These are phyloP conservation scores for Yarrowia sp. DNA, from an alignment of 805 yeast genomes.

Conservation along the genomic window DNA sequence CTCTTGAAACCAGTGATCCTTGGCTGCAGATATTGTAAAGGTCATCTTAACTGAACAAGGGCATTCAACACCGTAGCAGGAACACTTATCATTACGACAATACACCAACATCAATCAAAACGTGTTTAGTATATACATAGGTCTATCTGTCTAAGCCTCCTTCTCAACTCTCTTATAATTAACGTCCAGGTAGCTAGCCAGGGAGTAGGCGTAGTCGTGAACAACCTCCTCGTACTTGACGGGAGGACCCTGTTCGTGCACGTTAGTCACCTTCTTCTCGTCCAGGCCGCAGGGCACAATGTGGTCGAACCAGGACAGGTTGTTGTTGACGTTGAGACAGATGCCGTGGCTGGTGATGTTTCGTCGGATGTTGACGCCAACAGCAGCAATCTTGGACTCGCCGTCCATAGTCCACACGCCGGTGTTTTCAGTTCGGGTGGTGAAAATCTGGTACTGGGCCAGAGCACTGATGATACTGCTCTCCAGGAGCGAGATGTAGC, in stretches of 20 bases:
- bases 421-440: constrained; percentile 63
- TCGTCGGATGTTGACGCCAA: constrained; percentile 84
- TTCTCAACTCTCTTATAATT: constrained; percentile 18
- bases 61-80: too few relatives aligned
- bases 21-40: too few relatives aligned
- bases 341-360: constrained; percentile 88
- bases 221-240: constrained; percentile 44
- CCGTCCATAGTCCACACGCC: constrained; percentile 77
- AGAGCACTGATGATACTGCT: constrained; percentile 53
- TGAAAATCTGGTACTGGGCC: constrained; percentile 41
- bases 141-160: not conserved
- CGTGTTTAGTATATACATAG: not conserved
- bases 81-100: too few relatives aligned
- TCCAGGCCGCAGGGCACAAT: constrained; percentile 86
- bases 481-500: constrained; percentile 65
- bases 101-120: too few relatives aligned
- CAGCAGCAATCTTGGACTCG: constrained; percentile 70
- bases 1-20: too few relatives aligned
- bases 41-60: too few relatives aligned
- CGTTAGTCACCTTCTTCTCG: constrained; percentile 55
- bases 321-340: constrained; percentile 74
- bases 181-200: constrained; percentile 42
- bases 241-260: constrained; percentile 39
- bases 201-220: constrained; percentile 45
- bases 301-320: constrained; percentile 64